A percentile compares a stretch with the other conserved stretches of the same genome.
These are phyloP conservation scores for Paramecium tetraurelia DNA, from an alignment of 73 alveolate species.

Conservation along the genomic window DNA sequence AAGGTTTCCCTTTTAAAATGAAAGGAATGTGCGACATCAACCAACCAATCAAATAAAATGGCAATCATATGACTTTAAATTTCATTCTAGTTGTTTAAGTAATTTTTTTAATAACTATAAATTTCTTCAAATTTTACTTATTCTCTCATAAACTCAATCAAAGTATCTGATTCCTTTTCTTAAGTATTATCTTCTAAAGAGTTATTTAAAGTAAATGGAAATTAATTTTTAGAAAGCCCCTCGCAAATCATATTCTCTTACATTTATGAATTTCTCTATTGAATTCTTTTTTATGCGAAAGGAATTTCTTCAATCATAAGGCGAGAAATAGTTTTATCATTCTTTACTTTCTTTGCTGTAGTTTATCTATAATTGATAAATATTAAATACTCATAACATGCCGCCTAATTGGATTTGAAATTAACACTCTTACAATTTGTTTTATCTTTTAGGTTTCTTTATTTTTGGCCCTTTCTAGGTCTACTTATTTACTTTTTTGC, in stretches of 20 bases:
- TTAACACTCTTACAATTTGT: neutral
- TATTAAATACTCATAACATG: neutral
- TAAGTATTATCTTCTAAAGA: neutral
- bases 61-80: slow-evolving; percentile 10
- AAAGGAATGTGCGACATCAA: neutral
- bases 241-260: neutral
- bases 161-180: neutral
- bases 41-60: slow-evolving; percentile 22
- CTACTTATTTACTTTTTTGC: neutral
- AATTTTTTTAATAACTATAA: neutral
- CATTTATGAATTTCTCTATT: neutral
- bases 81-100: neutral
- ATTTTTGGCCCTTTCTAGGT: neutral
- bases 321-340: neutral
- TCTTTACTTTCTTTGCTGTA: neutral
- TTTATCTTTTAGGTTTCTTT: neutral
- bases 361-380: neutral
- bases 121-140: slow-evolving; percentile 4
- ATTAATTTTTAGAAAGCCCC: neutral
- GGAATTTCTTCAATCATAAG: neutral
- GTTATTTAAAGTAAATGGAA: neutral
- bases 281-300: neutral
- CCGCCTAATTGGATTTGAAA: slow-evolving; percentile 26
- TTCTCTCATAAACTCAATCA: neutral
- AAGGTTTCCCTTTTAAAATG: slow-evolving; percentile 23